A percentile compares a stretch with the other conserved stretches of the same genome.
These are phyloP conservation scores for Neurospora cerealis DNA, from an alignment of 495 filamentous ascomycete genomes.

Conservation along the genomic window DNA sequence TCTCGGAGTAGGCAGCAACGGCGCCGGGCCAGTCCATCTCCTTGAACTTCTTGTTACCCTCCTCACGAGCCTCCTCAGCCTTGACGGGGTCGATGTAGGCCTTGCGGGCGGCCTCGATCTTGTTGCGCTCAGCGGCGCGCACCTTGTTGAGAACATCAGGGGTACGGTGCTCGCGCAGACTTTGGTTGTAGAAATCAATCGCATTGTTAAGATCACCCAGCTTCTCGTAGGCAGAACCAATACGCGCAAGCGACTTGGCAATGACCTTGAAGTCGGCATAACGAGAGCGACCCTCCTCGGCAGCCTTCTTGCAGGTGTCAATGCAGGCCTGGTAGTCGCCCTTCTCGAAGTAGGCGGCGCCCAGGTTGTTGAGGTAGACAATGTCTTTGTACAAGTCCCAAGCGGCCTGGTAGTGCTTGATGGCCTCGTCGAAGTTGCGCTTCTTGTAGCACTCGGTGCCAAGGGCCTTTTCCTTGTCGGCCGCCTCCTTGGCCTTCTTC, in stretches of 20 bases:
- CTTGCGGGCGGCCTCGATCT: conserved; percentile 63
- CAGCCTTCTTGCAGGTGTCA: conserved; percentile 74
- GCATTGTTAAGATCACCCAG: conserved; percentile 67
- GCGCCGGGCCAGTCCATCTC: conserved; percentile 92
- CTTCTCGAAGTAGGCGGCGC: conserved; percentile 92
- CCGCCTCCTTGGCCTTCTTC: conserved; percentile 84
- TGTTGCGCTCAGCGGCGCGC: conserved; percentile 82
- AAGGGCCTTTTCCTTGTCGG: conserved; percentile 87
- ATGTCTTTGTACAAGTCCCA: conserved; percentile 95
- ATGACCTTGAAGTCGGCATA: conserved; percentile 95
- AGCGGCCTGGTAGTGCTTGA: conserved; percentile 89
- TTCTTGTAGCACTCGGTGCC: conserved; percentile 98
- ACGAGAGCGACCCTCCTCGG: conserved; percentile 77
- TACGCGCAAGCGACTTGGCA: conserved; percentile 91
- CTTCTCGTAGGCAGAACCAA: conserved; percentile 88
- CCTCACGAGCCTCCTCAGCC: conserved; percentile 90
- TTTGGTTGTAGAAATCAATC: conserved; percentile 84
- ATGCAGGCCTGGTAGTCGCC: conserved; percentile 83
- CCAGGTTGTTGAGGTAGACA: conserved; percentile 92
- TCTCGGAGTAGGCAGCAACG: conserved; percentile 91
- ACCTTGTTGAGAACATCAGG: conserved; percentile 90
- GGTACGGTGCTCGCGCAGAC: conserved; percentile 92
- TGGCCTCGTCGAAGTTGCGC: conserved; percentile 86
- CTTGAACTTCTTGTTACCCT: conserved; percentile 94
- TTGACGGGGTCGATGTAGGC: conserved; percentile 84